Evolutionary conservation across 1,284 basidiomycete species (phyloP), one percentile per base, ranked within the genome.

Genomic region (Rhodotorula sp.): DNA sequence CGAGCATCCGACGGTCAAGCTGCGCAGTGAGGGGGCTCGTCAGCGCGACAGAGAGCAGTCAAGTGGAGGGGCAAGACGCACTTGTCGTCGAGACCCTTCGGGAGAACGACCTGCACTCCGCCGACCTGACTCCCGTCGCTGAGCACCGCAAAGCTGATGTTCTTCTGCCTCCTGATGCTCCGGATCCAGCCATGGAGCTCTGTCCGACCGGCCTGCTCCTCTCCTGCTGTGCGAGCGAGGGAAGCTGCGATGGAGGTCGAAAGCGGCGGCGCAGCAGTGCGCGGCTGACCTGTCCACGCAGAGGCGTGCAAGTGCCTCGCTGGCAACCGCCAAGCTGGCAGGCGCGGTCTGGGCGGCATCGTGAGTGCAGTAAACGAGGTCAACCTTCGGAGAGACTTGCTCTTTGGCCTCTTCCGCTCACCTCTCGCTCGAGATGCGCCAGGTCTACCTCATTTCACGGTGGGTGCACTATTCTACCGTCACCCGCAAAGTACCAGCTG

Each of bases 91-190:
- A 78, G 70, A 8, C 76, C 79, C 45, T 77, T 78, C 67, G 87
- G 84, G 23, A 93, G 85, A 8, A 97, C 92, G 2, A 89, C 90
- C 81, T 97, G 94, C 21, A 96, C 78, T 2, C 87, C 87, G 27
- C 84, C 81, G 12, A 84, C 78, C 2, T 86, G 87, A 66, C 89
- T 91, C 4, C 93, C 93, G 81, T 97, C 94, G 62, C 87, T 88
- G 66, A 97, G 81, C 56, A 91, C 89, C 0, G 89, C 89, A 78
- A 97, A 97, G 0, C 91, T 85, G 45, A 94, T 85, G 67, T 89
- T 89, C 84, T 96, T 96, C 82, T 95, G 92, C 48, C 87, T 86
- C 54, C 93, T 86, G 57, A 95, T 85, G 1, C 90, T 91, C 78
- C 89, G 90, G 65, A 97, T 84, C 91, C 92, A 96, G 59, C 92